Percentiles rank a stretch among this genome's conserved stretches.
phyloP scores from a whole-genome alignment of 495 filamentous ascomycete genomes.

The Tuber brumale region DNA sequence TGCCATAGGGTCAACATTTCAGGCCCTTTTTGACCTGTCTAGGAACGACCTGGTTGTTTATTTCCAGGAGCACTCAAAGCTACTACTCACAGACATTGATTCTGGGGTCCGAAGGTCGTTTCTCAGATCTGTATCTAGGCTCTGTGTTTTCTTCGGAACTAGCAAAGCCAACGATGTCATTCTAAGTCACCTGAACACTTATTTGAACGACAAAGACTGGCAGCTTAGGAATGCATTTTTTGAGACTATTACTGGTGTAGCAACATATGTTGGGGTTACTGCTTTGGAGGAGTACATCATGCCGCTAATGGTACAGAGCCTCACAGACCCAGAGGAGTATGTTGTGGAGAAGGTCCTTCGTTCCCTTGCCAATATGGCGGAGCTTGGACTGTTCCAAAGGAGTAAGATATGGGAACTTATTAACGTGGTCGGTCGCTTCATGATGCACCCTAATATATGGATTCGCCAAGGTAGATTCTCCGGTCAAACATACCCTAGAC shows the following conservation, averaged over 20 bases:
- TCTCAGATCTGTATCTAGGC: conserved; percentile 80
- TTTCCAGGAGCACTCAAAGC: conserved; percentile 83
- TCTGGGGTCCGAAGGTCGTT: conserved; percentile 87
- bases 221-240: conserved; percentile 95
- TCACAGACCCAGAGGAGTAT: conserved; percentile 91
- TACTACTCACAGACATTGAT: conserved; percentile 78
- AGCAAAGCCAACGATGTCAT: conserved; percentile 86
- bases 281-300: conserved; percentile 93
- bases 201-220: conserved; percentile 95
- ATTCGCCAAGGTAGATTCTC: conserved; percentile 59
- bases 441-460: conserved; percentile 92
- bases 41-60: conserved; percentile 65
- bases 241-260: conserved; percentile 88
- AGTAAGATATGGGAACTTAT: conserved; percentile 80
- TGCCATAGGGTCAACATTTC: conserved; percentile 56
- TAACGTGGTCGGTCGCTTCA: conserved; percentile 70
- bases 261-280: conserved; percentile 76
- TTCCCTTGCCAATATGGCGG: conserved; percentile 82
- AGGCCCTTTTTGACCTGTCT: conserved; percentile 75
- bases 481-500: background rate
- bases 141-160: conserved; percentile 94
- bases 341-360: conserved; percentile 86
- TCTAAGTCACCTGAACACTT: conserved; percentile 91
- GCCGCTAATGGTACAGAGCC: conserved; percentile 91
- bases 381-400: conserved; percentile 77